phyloP scores from a whole-genome alignment of 805 yeast species.

The Helenozyma baotianmanensis region DNA sequence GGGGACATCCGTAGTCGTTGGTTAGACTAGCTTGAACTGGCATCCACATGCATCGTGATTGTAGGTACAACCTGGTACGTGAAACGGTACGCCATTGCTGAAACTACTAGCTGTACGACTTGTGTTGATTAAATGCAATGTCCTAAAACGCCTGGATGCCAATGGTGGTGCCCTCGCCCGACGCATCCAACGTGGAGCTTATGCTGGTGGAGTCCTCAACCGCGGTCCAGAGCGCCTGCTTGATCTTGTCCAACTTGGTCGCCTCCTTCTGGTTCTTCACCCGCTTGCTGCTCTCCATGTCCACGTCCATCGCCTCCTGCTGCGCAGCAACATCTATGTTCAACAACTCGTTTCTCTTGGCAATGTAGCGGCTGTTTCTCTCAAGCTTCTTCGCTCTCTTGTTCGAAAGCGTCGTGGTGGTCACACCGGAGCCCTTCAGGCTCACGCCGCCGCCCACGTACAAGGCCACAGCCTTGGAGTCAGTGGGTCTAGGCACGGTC shows the following conservation, averaged over 20 bases:
- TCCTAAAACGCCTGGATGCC: constrained; percentile 65
- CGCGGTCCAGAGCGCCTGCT: constrained; percentile 69
- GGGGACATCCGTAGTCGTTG: too few species aligned
- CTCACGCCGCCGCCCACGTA: constrained; percentile 32
- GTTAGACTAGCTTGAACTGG: too few species aligned
- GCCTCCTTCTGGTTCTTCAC: constrained; percentile 16
- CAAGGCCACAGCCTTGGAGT: constrained; percentile 41
- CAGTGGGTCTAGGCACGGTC: constrained; percentile 29
- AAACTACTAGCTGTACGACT: too few species aligned
- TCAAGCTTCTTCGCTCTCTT: constrained; percentile 75
- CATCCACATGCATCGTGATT: too few species aligned
- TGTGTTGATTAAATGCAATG: too few species aligned
- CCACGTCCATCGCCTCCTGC: constrained; percentile 50
- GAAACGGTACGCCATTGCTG: too few species aligned
- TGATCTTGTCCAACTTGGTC: constrained; percentile 44
- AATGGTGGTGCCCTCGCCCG: constrained; percentile 77
- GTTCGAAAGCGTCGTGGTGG: constrained; percentile 64
- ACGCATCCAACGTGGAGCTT: constrained; percentile 37
- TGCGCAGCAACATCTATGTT: constrained; percentile 47
- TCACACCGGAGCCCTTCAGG: constrained; percentile 30
- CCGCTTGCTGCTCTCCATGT: constrained; percentile 22
- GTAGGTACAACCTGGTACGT: too few species aligned
- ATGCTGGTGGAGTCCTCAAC: constrained; percentile 53
- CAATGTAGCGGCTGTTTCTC: constrained; percentile 71
- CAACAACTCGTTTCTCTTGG: constrained; percentile 47